phyloP scores from a whole-genome alignment of 768 basidiomycete species.

The Calocybe gangraenosa region DNA sequence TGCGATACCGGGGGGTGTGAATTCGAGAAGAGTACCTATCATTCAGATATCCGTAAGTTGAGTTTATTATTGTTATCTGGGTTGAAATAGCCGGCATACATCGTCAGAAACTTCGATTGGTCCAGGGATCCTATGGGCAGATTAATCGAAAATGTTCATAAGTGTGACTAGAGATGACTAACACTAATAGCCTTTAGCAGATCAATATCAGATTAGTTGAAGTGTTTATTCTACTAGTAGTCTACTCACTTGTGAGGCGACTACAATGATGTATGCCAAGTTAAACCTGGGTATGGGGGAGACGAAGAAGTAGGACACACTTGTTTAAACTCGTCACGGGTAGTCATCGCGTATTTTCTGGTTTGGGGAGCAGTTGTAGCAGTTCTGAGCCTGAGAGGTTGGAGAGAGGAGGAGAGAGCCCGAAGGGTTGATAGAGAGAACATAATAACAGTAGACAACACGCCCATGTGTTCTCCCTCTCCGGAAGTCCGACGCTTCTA shows the following conservation, averaged over 20 bases:
- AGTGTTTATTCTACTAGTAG: background rate
- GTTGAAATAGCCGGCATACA: conserved; percentile 16
- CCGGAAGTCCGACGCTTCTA: background rate
- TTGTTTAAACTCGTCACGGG: conserved; percentile 26
- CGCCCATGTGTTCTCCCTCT: conserved; percentile 1
- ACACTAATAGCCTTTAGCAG: conserved; percentile 47
- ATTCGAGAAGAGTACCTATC: conserved; percentile 85
- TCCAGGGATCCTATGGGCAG: conserved; percentile 48
- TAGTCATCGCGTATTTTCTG: conserved; percentile 18
- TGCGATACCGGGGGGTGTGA: conserved; percentile 90
- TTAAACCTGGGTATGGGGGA: background rate
- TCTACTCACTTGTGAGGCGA: conserved; percentile 33
- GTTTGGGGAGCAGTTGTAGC: background rate
- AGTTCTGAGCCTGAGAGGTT: conserved; percentile 10
- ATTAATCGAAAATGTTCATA: conserved; percentile 7
- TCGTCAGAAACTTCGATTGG: conserved; percentile 59
- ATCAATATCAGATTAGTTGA: conserved; percentile 10
- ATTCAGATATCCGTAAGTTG: background rate
- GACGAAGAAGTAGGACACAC: conserved; percentile 10
- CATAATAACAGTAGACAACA: conserved; percentile 16
- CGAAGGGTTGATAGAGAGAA: conserved; percentile 10
- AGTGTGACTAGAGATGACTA: conserved; percentile 17
- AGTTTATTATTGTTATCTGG: background rate
- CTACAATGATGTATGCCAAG: conserved; percentile 15
- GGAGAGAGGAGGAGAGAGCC: conserved; percentile 13